Conservation (phyloP, 108 stramenopile species). For the Skeletonema marinoi region DNA sequence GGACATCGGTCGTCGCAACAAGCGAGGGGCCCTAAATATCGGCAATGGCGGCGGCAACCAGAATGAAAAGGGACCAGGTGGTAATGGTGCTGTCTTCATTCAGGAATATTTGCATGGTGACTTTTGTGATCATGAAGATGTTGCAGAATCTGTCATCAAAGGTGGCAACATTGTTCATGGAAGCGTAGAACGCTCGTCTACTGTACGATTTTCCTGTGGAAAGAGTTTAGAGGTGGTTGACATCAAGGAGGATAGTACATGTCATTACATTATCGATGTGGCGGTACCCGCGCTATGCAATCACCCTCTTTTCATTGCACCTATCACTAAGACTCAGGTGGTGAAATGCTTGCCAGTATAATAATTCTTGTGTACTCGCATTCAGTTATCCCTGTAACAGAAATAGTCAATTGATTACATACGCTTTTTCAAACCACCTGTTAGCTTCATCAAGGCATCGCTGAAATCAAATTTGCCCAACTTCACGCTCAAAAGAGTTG, state of each 20-base stretch:
- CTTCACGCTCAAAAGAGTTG: background rate
- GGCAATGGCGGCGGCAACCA: slow-evolving; percentile 5
- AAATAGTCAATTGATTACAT: background rate
- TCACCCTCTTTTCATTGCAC: slow-evolving; percentile 78
- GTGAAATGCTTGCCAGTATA: slow-evolving; percentile 76
- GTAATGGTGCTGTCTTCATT: slow-evolving; percentile 68
- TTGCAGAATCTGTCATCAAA: slow-evolving; percentile 78
- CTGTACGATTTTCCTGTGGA: slow-evolving; percentile 80
- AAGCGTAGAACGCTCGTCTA: slow-evolving; percentile 66
- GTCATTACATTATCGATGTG: slow-evolving; percentile 85
- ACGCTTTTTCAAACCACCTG: background rate
- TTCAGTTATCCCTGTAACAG: background rate
- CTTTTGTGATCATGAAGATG: slow-evolving; percentile 77
- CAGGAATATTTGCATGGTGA: slow-evolving; percentile 79
- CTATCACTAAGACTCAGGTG: slow-evolving; percentile 72
- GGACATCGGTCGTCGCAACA: background rate
- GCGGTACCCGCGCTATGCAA: slow-evolving; percentile 76
- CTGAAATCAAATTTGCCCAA: background rate
- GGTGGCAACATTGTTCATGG: slow-evolving; percentile 68
- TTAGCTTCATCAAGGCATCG: background rate
- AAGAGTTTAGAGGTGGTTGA: slow-evolving; percentile 47
- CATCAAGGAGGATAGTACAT: slow-evolving; percentile 87
- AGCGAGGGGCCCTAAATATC: slow-evolving; percentile 1
- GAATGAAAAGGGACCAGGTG: slow-evolving; percentile 37
- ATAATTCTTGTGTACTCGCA: background rate